Percentiles rank a stretch among this genome's conserved stretches.
Evolutionary conservation across 768 basidiomycete genomes (phyloP).

Genomic region (Mycena filopes): DNA sequence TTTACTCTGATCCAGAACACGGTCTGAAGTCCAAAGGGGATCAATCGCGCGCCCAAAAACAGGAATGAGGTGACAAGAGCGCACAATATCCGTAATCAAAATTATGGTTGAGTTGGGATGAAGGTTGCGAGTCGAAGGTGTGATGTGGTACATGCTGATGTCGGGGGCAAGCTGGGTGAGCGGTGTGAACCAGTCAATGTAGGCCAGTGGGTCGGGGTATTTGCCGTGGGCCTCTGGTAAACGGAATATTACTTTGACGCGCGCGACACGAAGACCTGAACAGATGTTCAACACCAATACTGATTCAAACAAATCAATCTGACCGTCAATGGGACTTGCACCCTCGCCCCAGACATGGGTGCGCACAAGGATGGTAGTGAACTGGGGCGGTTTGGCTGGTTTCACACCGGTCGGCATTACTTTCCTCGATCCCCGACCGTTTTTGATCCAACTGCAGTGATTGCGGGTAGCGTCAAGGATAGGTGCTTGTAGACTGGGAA

Average conservation of each 20-base stretch:
- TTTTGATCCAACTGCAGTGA: neutral
- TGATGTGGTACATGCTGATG: neutral
- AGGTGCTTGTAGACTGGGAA: neutral
- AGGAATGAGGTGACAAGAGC: neutral
- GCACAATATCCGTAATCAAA: neutral
- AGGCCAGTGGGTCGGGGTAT: neutral
- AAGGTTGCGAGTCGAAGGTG: neutral
- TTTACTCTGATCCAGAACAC: neutral
- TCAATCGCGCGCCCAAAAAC: neutral
- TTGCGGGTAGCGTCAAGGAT: neutral
- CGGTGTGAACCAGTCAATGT: conserved; percentile 8
- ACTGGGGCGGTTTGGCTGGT: neutral
- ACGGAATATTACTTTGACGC: conserved; percentile 1
- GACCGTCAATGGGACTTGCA: neutral
- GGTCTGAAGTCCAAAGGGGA: neutral
- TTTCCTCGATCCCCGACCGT: neutral
- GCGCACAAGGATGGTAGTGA: too few relatives aligned
- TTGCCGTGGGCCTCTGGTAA: neutral
- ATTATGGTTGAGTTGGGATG: neutral
- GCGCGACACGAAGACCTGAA: conserved; percentile 1
- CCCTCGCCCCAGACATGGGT: neutral
- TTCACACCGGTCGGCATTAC: neutral
- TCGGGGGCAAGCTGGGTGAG: neutral
- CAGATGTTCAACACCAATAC: too few relatives aligned
- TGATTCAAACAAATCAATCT: neutral